A percentile compares a stretch with the other conserved stretches of the same genome.
Evolutionary conservation across 2,329 filamentous ascomycete genomes (phyloP).

Genomic region (Ampelomyces quisqualis): DNA sequence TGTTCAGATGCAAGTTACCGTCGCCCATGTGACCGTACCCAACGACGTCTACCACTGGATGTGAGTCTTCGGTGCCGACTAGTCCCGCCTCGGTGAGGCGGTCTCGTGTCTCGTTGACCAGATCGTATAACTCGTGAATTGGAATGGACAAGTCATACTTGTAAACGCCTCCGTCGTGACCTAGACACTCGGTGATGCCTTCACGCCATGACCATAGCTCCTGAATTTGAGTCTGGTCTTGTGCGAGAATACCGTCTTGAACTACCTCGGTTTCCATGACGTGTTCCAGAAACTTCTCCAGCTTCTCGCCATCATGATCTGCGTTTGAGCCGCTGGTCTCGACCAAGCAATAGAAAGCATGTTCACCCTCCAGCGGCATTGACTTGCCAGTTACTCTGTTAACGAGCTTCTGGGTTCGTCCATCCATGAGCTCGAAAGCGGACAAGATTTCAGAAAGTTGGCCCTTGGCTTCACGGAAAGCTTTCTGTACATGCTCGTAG

Average conservation of each 20-base stretch:
- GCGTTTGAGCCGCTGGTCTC: slow-evolving; percentile 94
- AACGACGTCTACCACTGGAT: slow-evolving; percentile 84
- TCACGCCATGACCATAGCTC: slow-evolving; percentile 91
- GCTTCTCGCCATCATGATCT: slow-evolving; percentile 89
- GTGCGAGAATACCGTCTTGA: slow-evolving; percentile 83
- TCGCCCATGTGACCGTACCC: slow-evolving; percentile 99
- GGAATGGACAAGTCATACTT: slow-evolving; percentile 99
- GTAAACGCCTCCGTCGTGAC: slow-evolving; percentile 92
- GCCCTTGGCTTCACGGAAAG: slow-evolving; percentile 84
- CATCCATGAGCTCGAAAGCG: slow-evolving; percentile 97
- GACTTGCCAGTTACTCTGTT: slow-evolving; percentile 70
- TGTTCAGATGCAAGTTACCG: slow-evolving; percentile 90
- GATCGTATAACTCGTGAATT: slow-evolving; percentile 77
- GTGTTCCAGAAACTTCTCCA: slow-evolving; percentile 85
- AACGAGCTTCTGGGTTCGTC: slow-evolving; percentile 67
- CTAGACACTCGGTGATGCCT: slow-evolving; percentile 84
- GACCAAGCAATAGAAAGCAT: slow-evolving; percentile 94
- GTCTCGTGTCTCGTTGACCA: slow-evolving; percentile 81
- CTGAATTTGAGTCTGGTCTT: slow-evolving; percentile 87
- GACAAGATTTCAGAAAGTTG: slow-evolving; percentile 94
- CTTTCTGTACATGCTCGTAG: slow-evolving; percentile 82
- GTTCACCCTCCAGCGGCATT: slow-evolving; percentile 75
- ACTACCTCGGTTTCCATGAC: slow-evolving; percentile 89
- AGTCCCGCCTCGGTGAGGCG: slow-evolving; percentile 73
- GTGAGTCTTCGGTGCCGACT: slow-evolving; percentile 68